Conservation (phyloP, 345 rosid species). For the Raphanus sativus region DNA sequence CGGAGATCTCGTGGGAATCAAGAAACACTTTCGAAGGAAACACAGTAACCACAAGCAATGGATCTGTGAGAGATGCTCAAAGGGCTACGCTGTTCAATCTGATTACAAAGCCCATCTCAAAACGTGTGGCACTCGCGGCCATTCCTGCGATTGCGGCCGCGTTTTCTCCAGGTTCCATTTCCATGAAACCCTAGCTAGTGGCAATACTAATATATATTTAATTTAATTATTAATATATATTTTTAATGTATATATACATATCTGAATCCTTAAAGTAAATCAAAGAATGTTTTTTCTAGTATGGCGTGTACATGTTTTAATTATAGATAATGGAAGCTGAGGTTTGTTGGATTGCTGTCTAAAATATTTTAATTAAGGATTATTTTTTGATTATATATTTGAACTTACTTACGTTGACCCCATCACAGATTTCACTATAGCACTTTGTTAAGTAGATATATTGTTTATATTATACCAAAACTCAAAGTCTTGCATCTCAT, state of each 20-base stretch:
- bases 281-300: conserved; percentile 36
- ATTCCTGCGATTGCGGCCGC: conserved; percentile 97
- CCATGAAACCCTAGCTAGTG: conserved; percentile 29
- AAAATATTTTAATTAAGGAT: not conserved
- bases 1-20: conserved; percentile 96
- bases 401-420: conserved; percentile 36
- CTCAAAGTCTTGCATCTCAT: conserved; percentile 30
- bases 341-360: conserved; percentile 24
- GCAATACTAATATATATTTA: not conserved
- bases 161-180: conserved; percentile 82
- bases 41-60: conserved; percentile 95
- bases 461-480: conserved; percentile 20
- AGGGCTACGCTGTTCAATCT: conserved; percentile 96
- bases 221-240: not conserved
- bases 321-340: conserved; percentile 23
- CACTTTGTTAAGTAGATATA: conserved; percentile 21
- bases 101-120: conserved; percentile 99
- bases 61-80: conserved; percentile 90
- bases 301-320: conserved; percentile 33
- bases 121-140: conserved; percentile 98
- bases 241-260: not conserved
- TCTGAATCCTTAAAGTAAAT: conserved; percentile 34
- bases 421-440: conserved; percentile 20
- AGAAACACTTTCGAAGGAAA: conserved; percentile 91
- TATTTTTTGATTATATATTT: conserved; percentile 29